Base-by-base conservation (phyloP, 768 basidiomycete genomes). In the Termitomyces sp. region DNA sequence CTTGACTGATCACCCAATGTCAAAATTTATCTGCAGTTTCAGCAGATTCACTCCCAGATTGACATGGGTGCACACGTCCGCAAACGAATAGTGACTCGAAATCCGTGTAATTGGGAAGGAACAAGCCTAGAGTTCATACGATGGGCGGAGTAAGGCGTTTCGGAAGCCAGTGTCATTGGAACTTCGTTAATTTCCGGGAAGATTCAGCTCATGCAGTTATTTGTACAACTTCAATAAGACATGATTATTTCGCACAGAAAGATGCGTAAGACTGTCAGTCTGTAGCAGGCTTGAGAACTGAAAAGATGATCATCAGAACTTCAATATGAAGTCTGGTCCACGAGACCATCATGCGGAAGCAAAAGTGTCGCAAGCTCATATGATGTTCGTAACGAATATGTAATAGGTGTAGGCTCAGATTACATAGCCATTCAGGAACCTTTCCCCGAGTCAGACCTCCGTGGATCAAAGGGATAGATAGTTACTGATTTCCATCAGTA, bases 361-460 rank as follows among this genome's bases (percentile, higher is more conserved):
- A 41, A 41, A n/a, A n/a, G 39, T n/a, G 39, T 18, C 39, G 18
- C 39, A 42, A 42, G 41, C 41, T 42, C 41, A 20, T 41, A 41
- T 41, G 18, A 41, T 39, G 39, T 39, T 39, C 39, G 39, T 39
- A 41, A 41, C n/a, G 18, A n/a, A 42, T 42, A 42, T 42, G 41
- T 41, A 24, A 55, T 55, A 24, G 34, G 45, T 41, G 20, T 36
- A n/a, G n/a, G 42, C 22, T 57, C 16, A 16, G 16, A 11, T 42
- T 20, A 42, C n/a, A 42, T 42, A 42, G 2, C 8, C 18, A n/a
- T 11, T 42, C n/a, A n/a, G 41, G n/a, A 20, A 1, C 16, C 36
- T 55, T 59, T 59, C 58, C 54, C 58, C 58, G 54, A 55, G 58
- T 55, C 58, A 56, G 31, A 51, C 20, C 20, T 20, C 47, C 27